These are phyloP conservation scores for Golovinomyces cichoracearum DNA, from an alignment of 2,329 filamentous ascomycete genomes.

Conservation along the genomic window DNA sequence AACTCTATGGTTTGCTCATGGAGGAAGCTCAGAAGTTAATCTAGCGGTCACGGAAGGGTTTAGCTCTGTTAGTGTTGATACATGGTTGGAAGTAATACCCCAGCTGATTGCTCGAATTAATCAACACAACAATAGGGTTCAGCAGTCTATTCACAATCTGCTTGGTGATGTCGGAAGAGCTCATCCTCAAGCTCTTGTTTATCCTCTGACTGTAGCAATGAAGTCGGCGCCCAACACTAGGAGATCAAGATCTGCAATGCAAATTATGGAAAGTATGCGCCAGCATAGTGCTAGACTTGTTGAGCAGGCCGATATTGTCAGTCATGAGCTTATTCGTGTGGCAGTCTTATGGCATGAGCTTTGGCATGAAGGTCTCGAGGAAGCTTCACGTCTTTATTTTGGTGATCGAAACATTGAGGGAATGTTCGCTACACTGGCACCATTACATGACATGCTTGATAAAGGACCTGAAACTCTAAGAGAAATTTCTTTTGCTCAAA, in stretches of 20 bases:
- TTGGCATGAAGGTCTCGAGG: constrained; percentile 94
- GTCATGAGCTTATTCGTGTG: constrained; percentile 86
- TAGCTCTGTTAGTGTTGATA: constrained; percentile 76
- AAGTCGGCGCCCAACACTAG: constrained; percentile 66
- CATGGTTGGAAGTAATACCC: constrained; percentile 94
- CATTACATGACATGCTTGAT: constrained; percentile 75
- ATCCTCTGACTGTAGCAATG: constrained; percentile 90
- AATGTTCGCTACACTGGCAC: constrained; percentile 79
- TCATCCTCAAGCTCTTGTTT: constrained; percentile 88
- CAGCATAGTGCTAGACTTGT: constrained; percentile 81
- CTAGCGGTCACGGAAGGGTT: constrained; percentile 73
- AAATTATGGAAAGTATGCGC: constrained; percentile 96
- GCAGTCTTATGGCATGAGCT: constrained; percentile 96
- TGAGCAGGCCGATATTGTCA: constrained; percentile 84
- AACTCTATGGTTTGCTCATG: constrained; percentile 90
- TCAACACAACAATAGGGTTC: constrained; percentile 69
- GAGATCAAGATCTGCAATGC: constrained; percentile 62
- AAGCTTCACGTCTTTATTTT: constrained; percentile 89
- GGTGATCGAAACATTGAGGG: constrained; percentile 92
- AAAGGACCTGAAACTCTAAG: constrained; percentile 75
- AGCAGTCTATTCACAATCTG: constrained; percentile 74
- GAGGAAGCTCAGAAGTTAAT: constrained; percentile 69
- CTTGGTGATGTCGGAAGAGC: constrained; percentile 78
- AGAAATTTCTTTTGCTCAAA: constrained; percentile 92
- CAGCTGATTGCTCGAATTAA: constrained; percentile 95